A percentile compares a stretch with the other conserved stretches of the same genome.
Conservation (phyloP, 2,329 filamentous ascomycete species). For the Xenosphaeropsis pyriputrescens region DNA sequence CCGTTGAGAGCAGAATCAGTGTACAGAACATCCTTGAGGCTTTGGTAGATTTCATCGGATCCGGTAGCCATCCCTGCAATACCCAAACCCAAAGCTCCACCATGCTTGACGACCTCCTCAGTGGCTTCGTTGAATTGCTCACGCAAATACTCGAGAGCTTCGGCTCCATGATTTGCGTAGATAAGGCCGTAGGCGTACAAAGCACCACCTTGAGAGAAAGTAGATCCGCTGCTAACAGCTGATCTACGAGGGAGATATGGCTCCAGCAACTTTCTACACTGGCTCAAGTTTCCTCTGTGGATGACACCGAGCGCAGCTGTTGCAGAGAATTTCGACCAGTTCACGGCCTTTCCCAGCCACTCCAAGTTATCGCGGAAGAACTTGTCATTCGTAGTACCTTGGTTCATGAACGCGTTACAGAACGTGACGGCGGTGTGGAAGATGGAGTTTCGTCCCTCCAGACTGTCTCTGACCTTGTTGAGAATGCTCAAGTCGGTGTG, state of each 20-base stretch:
- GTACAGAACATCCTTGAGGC: slow-evolving; percentile 77
- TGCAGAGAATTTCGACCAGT: slow-evolving; percentile 98
- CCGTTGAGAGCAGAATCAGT: slow-evolving; percentile 92
- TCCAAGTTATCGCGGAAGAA: slow-evolving; percentile 98
- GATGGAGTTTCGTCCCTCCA: slow-evolving; percentile 93
- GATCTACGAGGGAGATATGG: slow-evolving; percentile 79
- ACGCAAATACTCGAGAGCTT: slow-evolving; percentile 69
- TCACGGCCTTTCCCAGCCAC: slow-evolving; percentile 95
- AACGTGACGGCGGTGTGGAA: slow-evolving; percentile 97
- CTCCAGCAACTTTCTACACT: slow-evolving; percentile 84
- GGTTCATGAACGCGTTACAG: slow-evolving; percentile 98
- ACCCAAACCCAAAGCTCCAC: slow-evolving; percentile 85
- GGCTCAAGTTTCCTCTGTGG: slow-evolving; percentile 84
- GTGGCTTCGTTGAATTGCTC: slow-evolving; percentile 60
- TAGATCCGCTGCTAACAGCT: slow-evolving; percentile 59
- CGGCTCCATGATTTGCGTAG: slow-evolving; percentile 91
- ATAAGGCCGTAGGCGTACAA: slow-evolving; percentile 92
- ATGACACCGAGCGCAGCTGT: slow-evolving; percentile 94
- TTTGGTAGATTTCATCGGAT: slow-evolving; percentile 79
- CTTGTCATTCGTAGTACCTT: slow-evolving; percentile 92
- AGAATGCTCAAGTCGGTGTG: slow-evolving; percentile 82
- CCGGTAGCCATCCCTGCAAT: slow-evolving; percentile 97
- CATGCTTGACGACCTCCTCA: slow-evolving; percentile 93
- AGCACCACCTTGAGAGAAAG: slow-evolving; percentile 92
- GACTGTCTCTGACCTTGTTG: slow-evolving; percentile 90